A percentile compares a stretch with the other conserved stretches of the same genome.
These are phyloP conservation scores for Hericium erinaceus DNA, from an alignment of 768 basidiomycete genomes.

Conservation along the genomic window DNA sequence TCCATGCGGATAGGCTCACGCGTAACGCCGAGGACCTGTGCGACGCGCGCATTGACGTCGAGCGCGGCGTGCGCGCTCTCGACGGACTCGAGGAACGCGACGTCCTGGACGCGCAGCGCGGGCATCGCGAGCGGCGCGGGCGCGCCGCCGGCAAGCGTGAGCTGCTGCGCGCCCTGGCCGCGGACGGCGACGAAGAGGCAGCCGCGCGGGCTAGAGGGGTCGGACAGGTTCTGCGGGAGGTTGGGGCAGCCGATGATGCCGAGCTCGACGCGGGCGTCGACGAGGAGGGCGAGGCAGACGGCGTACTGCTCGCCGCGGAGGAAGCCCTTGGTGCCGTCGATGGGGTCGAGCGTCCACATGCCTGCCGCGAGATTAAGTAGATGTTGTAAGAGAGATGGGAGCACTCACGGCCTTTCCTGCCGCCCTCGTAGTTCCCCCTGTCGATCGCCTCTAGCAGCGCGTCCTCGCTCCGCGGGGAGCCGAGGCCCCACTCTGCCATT, in stretches of 20 bases:
- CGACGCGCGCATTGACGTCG: conserved; percentile 69
- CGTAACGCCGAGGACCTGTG: conserved; percentile 55
- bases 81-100: conserved; percentile 83
- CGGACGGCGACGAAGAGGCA: conserved; percentile 82
- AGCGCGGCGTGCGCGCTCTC: conserved; percentile 91
- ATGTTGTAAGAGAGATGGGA: background rate
- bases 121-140: conserved; percentile 46
- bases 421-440: conserved; percentile 67
- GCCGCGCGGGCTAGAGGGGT: conserved; percentile 56
- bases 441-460: conserved; percentile 84
- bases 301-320: conserved; percentile 54
- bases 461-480: conserved; percentile 43
- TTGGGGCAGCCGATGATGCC: conserved; percentile 79
- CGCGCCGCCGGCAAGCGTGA: conserved; percentile 40
- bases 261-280: conserved; percentile 41
- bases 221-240: conserved; percentile 46
- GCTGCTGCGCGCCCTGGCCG: conserved; percentile 77
- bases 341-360: conserved; percentile 40
- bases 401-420: conserved; percentile 58
- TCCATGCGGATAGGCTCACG: conserved; percentile 77
- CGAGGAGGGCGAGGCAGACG: conserved; percentile 47
- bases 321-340: conserved; percentile 57
- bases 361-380: conserved; percentile 7
- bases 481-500: conserved; percentile 61
- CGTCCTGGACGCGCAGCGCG: conserved; percentile 31